Percentiles rank a stretch among this genome's conserved stretches.
Evolutionary conservation across 108 stramenopile species (phyloP).

Genomic region (Cyclotella choctawhatcheeana): DNA sequence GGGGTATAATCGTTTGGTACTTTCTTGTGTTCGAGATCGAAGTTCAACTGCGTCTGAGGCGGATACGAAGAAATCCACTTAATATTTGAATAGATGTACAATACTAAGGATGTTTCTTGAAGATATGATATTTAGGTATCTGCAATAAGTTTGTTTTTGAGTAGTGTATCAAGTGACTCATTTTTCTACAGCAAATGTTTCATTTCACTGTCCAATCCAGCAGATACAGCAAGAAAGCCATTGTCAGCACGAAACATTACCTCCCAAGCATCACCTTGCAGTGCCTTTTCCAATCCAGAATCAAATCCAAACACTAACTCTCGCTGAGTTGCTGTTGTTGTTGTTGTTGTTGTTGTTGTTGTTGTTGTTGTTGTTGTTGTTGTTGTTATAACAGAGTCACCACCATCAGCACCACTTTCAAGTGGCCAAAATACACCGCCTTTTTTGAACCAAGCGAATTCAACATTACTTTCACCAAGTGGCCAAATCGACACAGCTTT

Average conservation of each 20-base stretch:
- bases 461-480: conserved; percentile 46
- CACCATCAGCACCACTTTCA: no score
- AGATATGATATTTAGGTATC: no score
- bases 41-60: neutral
- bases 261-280: conserved; percentile 54
- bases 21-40: conserved; percentile 6
- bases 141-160: no score
- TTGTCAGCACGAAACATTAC: conserved; percentile 55
- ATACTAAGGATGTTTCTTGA: no score
- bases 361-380: no score
- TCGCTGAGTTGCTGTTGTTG: no score
- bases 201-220: conserved; percentile 38
- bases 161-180: no score
- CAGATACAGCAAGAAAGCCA: conserved; percentile 44
- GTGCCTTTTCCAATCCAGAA: conserved; percentile 28
- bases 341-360: no score
- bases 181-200: neutral
- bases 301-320: conserved; percentile 6
- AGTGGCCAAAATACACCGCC: conserved; percentile 53
- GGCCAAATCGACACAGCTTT: conserved; percentile 54
- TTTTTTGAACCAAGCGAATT: conserved; percentile 46
- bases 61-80: neutral
- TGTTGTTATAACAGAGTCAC: no score
- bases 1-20: conserved; percentile 55
- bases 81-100: no score